These are phyloP conservation scores for Vicia sativa DNA, from an alignment of 306 rosid species.

Conservation along the genomic window DNA sequence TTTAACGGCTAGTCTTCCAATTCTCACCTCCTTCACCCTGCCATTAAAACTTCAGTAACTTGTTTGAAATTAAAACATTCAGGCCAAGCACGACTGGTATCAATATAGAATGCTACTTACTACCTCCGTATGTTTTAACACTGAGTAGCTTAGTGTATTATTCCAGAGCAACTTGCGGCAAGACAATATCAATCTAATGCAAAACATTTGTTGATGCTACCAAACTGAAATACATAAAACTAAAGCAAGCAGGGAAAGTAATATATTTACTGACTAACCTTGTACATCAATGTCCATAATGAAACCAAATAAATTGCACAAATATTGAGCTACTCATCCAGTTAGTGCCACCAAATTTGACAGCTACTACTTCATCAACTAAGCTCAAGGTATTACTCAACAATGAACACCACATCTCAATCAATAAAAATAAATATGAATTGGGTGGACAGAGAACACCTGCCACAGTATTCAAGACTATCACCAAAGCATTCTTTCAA, in stretches of 20 bases:
- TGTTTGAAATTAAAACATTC: slow-evolving; percentile 1
- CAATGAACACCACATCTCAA: slow-evolving; percentile 24
- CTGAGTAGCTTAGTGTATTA: slow-evolving; percentile 2
- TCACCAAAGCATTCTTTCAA: slow-evolving; percentile 37
- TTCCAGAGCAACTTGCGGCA: background rate
- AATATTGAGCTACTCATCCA: no score
- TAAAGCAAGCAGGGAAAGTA: background rate
- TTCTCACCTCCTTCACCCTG: background rate
- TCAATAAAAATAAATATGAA: slow-evolving; percentile 1
- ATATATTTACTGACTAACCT: background rate
- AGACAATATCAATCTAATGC: background rate
- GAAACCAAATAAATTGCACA: background rate
- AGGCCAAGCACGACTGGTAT: background rate
- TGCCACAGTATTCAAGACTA: slow-evolving; percentile 14
- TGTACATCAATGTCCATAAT: background rate
- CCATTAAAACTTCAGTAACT: background rate
- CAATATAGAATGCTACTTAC: background rate
- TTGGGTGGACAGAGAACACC: background rate
- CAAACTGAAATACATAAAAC: background rate
- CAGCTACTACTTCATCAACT: no score
- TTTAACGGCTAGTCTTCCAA: no score
- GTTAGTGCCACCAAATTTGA: background rate
- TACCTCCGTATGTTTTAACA: background rate
- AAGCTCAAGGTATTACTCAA: background rate
- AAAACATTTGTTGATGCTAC: no score